Evolutionary conservation across 441 rosid genomes (phyloP).

Genomic region (Gossypium davidsonii): DNA sequence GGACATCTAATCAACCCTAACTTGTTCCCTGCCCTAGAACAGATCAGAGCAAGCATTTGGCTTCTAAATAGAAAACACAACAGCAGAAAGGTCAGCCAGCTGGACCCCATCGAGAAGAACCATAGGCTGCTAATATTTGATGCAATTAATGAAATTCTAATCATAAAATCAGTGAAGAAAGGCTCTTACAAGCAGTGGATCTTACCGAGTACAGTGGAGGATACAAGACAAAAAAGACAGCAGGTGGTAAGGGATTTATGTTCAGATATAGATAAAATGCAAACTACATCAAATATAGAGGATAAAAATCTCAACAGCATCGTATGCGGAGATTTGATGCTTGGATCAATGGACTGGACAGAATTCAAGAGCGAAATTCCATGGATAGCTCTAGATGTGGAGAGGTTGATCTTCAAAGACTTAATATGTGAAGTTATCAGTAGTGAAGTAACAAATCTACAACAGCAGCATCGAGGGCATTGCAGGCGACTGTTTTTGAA

Average conservation of each 20-base stretch:
- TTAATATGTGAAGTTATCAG: conserved; percentile 61
- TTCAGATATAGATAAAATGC: conserved; percentile 61
- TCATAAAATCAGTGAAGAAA: conserved; percentile 31
- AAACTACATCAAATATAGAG: conserved; percentile 39
- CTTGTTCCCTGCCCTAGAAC: conserved; percentile 60
- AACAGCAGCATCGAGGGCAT: conserved; percentile 31
- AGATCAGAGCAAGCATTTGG: conserved; percentile 33
- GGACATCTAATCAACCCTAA: conserved; percentile 51
- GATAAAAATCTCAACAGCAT: conserved; percentile 42
- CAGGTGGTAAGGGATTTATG: conserved; percentile 54
- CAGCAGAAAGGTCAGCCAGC: conserved; percentile 22
- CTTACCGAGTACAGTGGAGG: conserved; percentile 18
- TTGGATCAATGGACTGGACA: conserved; percentile 50
- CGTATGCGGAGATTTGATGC: conserved; percentile 46
- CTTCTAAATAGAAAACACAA: conserved; percentile 23
- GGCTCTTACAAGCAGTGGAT: conserved; percentile 32
- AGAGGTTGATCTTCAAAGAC: conserved; percentile 81
- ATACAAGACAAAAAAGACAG: conserved; percentile 30
- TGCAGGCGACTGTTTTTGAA: conserved; percentile 53
- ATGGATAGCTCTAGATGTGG: conserved; percentile 58
- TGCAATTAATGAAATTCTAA: conserved; percentile 62
- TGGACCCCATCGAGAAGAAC: conserved; percentile 33
- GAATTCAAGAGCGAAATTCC: conserved; percentile 46
- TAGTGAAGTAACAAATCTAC: conserved; percentile 29
- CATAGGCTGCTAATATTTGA: conserved; percentile 71